Percentiles rank a stretch among this genome's conserved stretches.
Evolutionary conservation across 2,329 filamentous ascomycete genomes (phyloP).

Genomic region (Talaromyces sp.): DNA sequence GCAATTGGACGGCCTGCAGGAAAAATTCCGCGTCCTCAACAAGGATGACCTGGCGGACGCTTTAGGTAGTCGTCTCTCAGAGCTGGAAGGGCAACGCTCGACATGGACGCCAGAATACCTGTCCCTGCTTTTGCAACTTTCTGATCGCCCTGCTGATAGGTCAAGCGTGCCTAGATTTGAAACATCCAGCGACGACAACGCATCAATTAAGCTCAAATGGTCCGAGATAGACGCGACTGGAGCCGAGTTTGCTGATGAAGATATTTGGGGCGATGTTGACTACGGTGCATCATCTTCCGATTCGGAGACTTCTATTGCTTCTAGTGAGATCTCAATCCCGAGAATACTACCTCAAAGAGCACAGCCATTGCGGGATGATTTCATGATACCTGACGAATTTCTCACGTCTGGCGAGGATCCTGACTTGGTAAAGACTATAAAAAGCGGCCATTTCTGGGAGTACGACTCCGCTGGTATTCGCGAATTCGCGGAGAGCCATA

Average conservation of each 20-base stretch:
- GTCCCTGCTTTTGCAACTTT: slow-evolving; percentile 73
- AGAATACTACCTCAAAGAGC: slow-evolving; percentile 28
- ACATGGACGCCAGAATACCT: slow-evolving; percentile 78
- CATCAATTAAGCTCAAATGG: slow-evolving; percentile 60
- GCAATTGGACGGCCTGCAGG: slow-evolving; percentile 68
- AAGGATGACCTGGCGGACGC: slow-evolving; percentile 76
- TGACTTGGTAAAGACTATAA: slow-evolving; percentile 38
- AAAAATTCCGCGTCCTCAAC: slow-evolving; percentile 78
- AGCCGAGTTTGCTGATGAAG: slow-evolving; percentile 56
- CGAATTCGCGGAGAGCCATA: slow-evolving; percentile 22
- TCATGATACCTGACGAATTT: slow-evolving; percentile 32
- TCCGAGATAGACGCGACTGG: slow-evolving; percentile 74
- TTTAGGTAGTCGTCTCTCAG: slow-evolving; percentile 56
- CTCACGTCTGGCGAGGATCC: slow-evolving; percentile 32
- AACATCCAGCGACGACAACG: background rate
- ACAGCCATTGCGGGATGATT: slow-evolving; percentile 30
- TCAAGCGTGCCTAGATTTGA: slow-evolving; percentile 53
- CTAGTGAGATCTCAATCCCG: slow-evolving; percentile 31
- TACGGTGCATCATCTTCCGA: slow-evolving; percentile 40
- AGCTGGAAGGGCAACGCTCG: slow-evolving; percentile 53
- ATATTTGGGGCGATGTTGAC: slow-evolving; percentile 42
- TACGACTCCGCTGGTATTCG: slow-evolving; percentile 19
- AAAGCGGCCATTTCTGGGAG: slow-evolving; percentile 50
- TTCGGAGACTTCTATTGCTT: slow-evolving; percentile 37
- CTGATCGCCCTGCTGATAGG: slow-evolving; percentile 72